These are phyloP conservation scores for Fusarium torreyae DNA, from an alignment of 2,329 filamentous ascomycete species.

Conservation along the genomic window DNA sequence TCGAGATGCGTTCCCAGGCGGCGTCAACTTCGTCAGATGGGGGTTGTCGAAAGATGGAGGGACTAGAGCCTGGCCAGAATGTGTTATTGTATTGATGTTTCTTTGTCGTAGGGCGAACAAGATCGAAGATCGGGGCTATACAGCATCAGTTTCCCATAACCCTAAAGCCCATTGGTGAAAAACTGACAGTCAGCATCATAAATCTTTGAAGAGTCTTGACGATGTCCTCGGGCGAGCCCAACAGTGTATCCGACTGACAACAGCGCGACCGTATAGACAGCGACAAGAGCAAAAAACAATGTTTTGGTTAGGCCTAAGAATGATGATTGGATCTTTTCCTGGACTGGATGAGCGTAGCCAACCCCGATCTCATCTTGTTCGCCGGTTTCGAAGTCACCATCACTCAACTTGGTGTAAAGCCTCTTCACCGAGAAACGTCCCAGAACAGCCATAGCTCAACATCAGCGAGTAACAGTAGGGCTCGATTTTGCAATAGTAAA, in stretches of 20 bases:
- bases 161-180: not conserved
- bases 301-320: not conserved
- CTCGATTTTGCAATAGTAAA: too few species aligned
- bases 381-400: not conserved
- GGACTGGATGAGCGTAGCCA: not conserved
- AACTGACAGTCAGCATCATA: not conserved
- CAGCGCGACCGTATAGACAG: not conserved
- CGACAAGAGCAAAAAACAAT: too few species aligned
- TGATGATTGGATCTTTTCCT: not conserved
- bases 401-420: not conserved
- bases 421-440: not conserved
- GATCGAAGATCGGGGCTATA: not conserved
- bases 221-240: not conserved
- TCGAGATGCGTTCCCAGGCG: conserved; percentile 3
- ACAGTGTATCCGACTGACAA: not conserved
- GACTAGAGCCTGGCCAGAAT: not conserved
- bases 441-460: not conserved
- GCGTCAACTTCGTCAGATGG: not conserved
- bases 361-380: not conserved
- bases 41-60: conserved; percentile 1
- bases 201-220: not conserved
- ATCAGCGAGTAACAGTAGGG: too few species aligned
- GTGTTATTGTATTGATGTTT: conserved; percentile 3
- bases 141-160: not conserved
- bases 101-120: not conserved